Evolutionary conservation across 129 eudicot species (phyloP).

Genomic region (Tagetes erecta): DNA sequence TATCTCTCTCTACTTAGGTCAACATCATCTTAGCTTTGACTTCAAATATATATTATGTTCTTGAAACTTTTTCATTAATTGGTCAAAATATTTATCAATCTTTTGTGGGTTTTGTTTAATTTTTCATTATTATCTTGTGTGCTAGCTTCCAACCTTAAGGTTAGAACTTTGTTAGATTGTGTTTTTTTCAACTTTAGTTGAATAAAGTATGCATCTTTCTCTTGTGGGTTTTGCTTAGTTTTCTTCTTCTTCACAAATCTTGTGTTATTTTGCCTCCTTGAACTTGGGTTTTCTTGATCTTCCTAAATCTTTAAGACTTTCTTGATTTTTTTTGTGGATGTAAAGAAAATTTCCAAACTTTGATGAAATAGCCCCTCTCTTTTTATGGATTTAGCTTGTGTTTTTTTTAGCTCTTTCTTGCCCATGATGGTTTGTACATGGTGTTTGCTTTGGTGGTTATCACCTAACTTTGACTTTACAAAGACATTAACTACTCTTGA

Average conservation of each 20-base stretch:
- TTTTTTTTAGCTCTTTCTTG: neutral
- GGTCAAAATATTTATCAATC: neutral
- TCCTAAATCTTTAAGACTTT: neutral
- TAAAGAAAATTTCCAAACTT: neutral
- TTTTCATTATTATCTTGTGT: neutral
- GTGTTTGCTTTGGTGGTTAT: conserved; percentile 2
- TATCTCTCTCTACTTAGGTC: conserved; percentile 26
- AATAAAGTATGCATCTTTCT: conserved; percentile 9
- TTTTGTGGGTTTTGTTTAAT: conserved; percentile 21
- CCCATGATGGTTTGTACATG: conserved; percentile 5
- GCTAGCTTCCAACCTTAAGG: neutral
- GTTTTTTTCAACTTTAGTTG: neutral
- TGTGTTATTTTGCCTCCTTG: conserved; percentile 1
- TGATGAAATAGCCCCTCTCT: neutral
- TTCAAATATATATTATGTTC: neutral
- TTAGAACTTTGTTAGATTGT: neutral
- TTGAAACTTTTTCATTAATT: neutral
- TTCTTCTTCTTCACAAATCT: conserved; percentile 20
- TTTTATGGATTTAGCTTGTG: neutral
- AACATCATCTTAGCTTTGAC: neutral
- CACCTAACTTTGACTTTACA: conserved; percentile 20
- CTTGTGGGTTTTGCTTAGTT: conserved; percentile 17
- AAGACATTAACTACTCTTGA: neutral
- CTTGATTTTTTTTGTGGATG: neutral
- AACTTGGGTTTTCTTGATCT: conserved; percentile 15